Base-by-base conservation (phyloP, 177 flowering plant species). In the Vitis hybrid region DNA sequence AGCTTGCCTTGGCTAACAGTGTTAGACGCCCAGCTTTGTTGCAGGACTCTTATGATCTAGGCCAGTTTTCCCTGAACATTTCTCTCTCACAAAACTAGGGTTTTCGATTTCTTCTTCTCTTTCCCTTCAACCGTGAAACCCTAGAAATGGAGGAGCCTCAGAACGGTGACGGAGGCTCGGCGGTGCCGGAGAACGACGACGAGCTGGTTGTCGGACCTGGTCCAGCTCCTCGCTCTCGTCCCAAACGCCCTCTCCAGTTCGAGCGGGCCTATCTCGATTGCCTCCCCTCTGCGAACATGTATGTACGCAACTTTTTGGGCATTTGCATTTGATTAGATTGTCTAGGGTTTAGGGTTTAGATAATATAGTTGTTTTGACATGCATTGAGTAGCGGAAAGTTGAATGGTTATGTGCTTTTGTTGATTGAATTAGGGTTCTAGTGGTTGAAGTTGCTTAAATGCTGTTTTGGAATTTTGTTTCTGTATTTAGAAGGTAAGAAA, bases 251-350 rank as follows among this genome's bases (percentile, higher is more conserved):
- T 26, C 89, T 95, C 74, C 90, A 95, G 76, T 95, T 95, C 84
- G 99, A 95, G 81, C 90, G 93, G 48, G 89, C 98, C 5, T 95
- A 86, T 74, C 97, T 93, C 68, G 94, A 93, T 69, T 58, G 93
- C 2, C 93, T 95, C 49, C 99, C 99, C n/a, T 93, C 92, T n/a
- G 99, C 99, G 52, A 86, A 91, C 78, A 91, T 95, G 99, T 95
- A 72, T 58, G 64, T 54, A 1, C 56, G 31, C 66, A 5, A 57
- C 63, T 68, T 50, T 34, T 6, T 53, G 10, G 10, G 50, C 49
- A 19, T 55, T 5, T 9, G 48, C 45, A 39, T 39, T 39, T 39
- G 5, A 7, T 39, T 39, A 4, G 45, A 39, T 39, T 2, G 9
- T 59, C 51, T 22, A 66, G 74, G 80, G 77, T 67, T 67, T 59